phyloP scores from a whole-genome alignment of 345 rosid species.

The Chamaenerion angustifolium region DNA sequence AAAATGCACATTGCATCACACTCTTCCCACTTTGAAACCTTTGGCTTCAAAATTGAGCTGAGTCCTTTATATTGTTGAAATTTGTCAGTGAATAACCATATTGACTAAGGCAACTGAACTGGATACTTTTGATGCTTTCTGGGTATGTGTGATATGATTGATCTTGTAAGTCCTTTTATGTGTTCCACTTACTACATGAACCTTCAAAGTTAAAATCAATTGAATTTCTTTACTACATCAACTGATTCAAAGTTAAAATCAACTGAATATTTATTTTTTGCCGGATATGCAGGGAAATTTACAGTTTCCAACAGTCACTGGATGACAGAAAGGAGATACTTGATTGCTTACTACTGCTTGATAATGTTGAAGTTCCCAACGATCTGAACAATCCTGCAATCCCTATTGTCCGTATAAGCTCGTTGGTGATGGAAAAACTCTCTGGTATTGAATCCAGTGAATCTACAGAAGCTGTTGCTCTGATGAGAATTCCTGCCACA shows the following conservation, averaged over 20 bases:
- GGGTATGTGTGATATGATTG: too few species aligned
- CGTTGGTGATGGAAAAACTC: constrained; percentile 69
- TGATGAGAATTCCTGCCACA: constrained; percentile 59
- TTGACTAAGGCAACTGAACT: too few species aligned
- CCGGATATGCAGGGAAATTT: constrained; percentile 45
- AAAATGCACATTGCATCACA: too few species aligned
- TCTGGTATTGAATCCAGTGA: constrained; percentile 68
- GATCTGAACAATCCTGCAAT: constrained; percentile 24
- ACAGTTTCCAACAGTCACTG: constrained; percentile 27
- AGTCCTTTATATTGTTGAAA: too few species aligned
- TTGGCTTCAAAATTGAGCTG: too few species aligned
- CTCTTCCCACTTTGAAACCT: too few species aligned
- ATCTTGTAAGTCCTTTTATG: too few species aligned
- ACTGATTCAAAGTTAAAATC: too few species aligned
- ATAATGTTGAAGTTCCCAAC: constrained; percentile 37
- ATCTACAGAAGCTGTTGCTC: constrained; percentile 63
- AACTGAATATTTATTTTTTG: background rate
- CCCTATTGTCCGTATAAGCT: constrained; percentile 34
- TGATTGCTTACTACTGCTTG: constrained; percentile 55
- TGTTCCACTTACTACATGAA: too few species aligned
- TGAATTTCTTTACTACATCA: background rate
- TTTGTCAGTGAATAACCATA: too few species aligned
- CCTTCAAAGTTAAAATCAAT: too few species aligned
- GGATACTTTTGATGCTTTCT: too few species aligned
- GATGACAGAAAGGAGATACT: constrained; percentile 21